phyloP scores from a whole-genome alignment of 257 asterid species.

The Solanum ahanhuiri region DNA sequence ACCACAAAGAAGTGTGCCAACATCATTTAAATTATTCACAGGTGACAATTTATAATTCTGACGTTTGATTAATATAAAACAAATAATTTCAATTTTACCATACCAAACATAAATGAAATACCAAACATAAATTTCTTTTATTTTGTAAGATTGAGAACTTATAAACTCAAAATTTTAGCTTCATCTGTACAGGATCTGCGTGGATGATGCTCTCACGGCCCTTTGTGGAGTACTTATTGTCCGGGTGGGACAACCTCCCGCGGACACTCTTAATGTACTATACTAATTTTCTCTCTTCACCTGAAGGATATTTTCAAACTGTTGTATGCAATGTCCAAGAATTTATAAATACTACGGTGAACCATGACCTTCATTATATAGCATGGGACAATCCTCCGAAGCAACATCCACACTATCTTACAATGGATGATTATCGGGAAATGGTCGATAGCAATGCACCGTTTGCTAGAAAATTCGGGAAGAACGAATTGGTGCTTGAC shows the following conservation, averaged over 20 bases:
- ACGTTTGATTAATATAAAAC: neutral
- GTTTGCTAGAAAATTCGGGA: constrained; percentile 56
- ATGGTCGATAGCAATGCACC: constrained; percentile 59
- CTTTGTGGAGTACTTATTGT: constrained; percentile 50
- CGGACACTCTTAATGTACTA: constrained; percentile 56
- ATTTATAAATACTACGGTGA: constrained; percentile 53
- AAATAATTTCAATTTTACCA: neutral
- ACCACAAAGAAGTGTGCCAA: constrained; percentile 27
- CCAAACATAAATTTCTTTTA: neutral
- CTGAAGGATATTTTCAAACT: constrained; percentile 65
- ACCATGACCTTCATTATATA: constrained; percentile 65
- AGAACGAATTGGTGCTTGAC: constrained; percentile 30
- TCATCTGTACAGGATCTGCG: constrained; percentile 33
- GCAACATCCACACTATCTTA: constrained; percentile 45
- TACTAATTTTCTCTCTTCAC: constrained; percentile 61
- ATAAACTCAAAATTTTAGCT: neutral
- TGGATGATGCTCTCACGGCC: constrained; percentile 83
- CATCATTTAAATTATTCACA: constrained; percentile 25
- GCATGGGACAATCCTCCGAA: constrained; percentile 46
- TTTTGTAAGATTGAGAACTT: neutral
- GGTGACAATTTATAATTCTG: constrained; percentile 19
- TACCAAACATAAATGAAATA: neutral
- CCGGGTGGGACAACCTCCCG: constrained; percentile 73
- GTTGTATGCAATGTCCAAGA: constrained; percentile 59
- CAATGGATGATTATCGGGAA: constrained; percentile 24